Conservation (phyloP, 257 asterid genomes). For the Orobanche coerulescens region DNA sequence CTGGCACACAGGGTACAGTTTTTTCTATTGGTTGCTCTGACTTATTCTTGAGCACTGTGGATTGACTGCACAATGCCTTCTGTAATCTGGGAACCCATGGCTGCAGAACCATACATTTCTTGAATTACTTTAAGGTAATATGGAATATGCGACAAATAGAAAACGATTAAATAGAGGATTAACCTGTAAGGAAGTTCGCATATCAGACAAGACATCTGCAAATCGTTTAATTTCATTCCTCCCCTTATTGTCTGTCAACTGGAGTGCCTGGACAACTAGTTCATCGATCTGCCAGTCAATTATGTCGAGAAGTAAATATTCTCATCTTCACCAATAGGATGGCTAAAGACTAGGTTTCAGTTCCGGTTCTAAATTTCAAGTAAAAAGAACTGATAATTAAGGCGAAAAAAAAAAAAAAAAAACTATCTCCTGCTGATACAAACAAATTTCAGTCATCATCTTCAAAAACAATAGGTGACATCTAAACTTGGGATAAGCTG, state of each 20-base stretch:
- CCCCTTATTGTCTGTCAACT: constrained; percentile 33
- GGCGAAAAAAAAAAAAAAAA: neutral
- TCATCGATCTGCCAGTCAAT: constrained; percentile 70
- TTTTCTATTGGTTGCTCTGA: constrained; percentile 28
- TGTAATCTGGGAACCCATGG: constrained; percentile 74
- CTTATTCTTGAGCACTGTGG: constrained; percentile 26
- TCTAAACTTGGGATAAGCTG: neutral
- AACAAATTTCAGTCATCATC: neutral
- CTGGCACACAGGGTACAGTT: constrained; percentile 18
- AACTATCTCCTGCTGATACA: neutral
- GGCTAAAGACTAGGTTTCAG: neutral
- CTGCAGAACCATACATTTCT: constrained; percentile 40
- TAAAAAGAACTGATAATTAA: neutral
- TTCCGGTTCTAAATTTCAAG: neutral
- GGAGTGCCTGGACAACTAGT: constrained; percentile 63
- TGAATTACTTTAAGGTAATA: neutral
- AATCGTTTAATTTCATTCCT: constrained; percentile 59
- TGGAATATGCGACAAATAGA: neutral
- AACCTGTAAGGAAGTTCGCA: constrained; percentile 77
- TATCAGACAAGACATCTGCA: constrained; percentile 57
- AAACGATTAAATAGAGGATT: constrained; percentile 12
- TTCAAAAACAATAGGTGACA: neutral
- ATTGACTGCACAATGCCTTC: constrained; percentile 34
- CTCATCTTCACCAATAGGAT: constrained; percentile 17
- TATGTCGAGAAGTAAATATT: constrained; percentile 12